phyloP scores from a whole-genome alignment of 176 grass and related monocot genomes.

The Lolium multiflorum region DNA sequence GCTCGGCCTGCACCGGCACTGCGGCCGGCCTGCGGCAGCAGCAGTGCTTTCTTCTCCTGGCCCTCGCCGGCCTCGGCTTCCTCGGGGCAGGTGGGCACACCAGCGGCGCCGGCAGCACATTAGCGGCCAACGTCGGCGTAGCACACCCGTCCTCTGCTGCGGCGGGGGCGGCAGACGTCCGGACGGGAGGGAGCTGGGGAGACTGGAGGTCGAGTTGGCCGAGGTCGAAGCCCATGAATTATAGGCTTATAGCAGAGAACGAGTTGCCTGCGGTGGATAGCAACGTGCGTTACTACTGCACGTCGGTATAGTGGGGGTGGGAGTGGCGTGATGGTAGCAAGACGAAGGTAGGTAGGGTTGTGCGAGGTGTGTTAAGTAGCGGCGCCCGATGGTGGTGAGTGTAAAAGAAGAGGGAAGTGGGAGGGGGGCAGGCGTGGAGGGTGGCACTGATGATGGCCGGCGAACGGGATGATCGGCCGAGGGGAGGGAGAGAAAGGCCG shows the following conservation, averaged over 20 bases:
- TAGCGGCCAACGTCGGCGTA: constrained; percentile 50
- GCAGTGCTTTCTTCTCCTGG: constrained; percentile 18
- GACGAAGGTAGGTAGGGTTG: constrained; percentile 52
- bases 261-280: not conserved
- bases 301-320: not conserved
- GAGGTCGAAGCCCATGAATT: constrained; percentile 46
- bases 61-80: constrained; percentile 42
- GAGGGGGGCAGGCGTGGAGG: constrained; percentile 48
- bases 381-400: not conserved
- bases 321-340: not conserved
- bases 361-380: constrained; percentile 46
- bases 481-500: constrained; percentile 35
- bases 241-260: not conserved
- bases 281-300: not conserved
- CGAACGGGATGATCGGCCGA: not conserved
- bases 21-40: not conserved
- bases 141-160: not conserved
- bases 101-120: not conserved
- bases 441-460: constrained; percentile 46
- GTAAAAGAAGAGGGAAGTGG: too few species aligned
- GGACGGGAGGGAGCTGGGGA: constrained; percentile 35
- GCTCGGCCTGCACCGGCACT: not conserved
- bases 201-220: constrained; percentile 34
- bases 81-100: constrained; percentile 60
- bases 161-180: not conserved